Base-by-base conservation (phyloP, 768 basidiomycete species). In the Boletellus emodensis region DNA sequence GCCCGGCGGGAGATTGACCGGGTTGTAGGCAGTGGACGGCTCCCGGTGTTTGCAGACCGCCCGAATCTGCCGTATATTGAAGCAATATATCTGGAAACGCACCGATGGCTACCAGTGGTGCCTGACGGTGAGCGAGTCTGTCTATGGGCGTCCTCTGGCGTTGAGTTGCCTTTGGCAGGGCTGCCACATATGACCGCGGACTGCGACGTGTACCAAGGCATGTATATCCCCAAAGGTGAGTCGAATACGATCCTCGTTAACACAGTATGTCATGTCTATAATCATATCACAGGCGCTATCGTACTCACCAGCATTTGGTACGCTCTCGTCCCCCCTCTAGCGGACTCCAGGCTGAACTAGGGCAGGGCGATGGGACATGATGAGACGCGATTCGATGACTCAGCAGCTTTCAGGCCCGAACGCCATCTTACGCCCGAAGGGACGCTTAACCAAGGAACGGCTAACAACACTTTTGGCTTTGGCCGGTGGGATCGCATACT, bases 381-480 rank as follows among this genome's bases (percentile, higher is more conserved):
- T 57, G 72, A 74, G 46, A 61, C 56, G 3, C 65, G 70, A 37
- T 85, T 81, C 63, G 73, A 75, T 7, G 72, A 83, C 32, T 75
- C 83, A 5, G 72, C 72, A 49, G 55, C 57, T 7, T 83, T 83
- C 66, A 70, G 73, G 22, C 83, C 84, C 6, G 79, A 82, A 52
- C 72, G 83, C 35, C 81, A 79, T 66, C 59, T 85, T 12, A 56
- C 54, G 7, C 2, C 54, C 1, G 13, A 45, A 0, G 66, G 64
- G n/a, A 45, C 38, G 13, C 46, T 64, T 13, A 36, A 28, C 2
- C 51, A 57, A 15, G 56, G 38, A 4, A 20, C 35, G 9, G n/a
- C 22, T 1, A 30, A 34, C 6, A 33, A 45, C 3, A 8, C 18
- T 5, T 68, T 64, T 26, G 54, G 62, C 28, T 66, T 67, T 46